Evolutionary conservation across 139 green algal genomes (phyloP).

Genomic region (Chlorella ohadii): DNA sequence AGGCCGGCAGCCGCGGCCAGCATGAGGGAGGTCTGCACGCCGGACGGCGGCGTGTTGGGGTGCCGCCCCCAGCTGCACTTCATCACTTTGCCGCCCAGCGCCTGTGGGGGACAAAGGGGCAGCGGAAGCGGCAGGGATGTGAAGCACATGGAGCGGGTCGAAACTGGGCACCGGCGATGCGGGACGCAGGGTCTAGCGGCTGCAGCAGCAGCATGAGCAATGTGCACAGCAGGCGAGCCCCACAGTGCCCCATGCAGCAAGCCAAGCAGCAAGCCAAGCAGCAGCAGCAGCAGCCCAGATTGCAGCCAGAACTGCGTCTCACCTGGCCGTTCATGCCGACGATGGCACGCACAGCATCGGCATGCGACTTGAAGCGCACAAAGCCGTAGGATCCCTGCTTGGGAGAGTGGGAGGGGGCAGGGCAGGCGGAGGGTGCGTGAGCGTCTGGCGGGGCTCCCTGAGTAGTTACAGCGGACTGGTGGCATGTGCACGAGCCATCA

Average conservation of each 20-base stretch:
- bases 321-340: constrained; percentile 58
- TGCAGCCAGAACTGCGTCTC: background rate
- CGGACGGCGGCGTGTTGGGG: constrained; percentile 60
- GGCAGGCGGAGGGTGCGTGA: background rate
- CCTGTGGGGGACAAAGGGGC: background rate
- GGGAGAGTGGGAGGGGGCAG: background rate
- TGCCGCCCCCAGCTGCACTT: constrained; percentile 70
- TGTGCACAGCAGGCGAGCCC: no score
- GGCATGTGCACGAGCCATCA: no score
- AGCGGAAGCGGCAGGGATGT: no score
- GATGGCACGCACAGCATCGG: constrained; percentile 71
- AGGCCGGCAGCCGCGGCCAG: constrained; percentile 27
- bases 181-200: no score
- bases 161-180: no score
- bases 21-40: constrained; percentile 88
- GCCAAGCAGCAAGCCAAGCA: background rate
- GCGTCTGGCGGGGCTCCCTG: no score
- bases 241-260: no score
- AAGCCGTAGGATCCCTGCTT: constrained; percentile 71
- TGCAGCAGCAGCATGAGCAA: no score
- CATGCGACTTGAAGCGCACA: constrained; percentile 63
- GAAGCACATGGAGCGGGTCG: no score
- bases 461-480: no score
- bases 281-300: no score
- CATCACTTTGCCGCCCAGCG: constrained; percentile 52